Percentiles rank a stretch among this genome's conserved stretches.
Conservation (phyloP, 441 rosid genomes). For the Euphorbia celastroides region DNA sequence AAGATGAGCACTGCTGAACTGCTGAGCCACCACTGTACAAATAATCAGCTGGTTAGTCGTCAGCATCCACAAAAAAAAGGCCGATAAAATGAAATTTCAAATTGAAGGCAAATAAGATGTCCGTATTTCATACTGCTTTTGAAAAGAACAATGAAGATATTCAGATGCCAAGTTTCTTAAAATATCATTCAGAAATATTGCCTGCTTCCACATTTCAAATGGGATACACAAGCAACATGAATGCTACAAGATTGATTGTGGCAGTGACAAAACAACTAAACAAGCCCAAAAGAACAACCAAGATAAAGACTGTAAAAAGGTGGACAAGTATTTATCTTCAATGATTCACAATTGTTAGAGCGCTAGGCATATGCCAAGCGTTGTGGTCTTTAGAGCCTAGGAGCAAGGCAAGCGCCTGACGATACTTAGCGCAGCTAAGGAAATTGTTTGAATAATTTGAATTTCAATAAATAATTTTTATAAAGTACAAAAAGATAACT, state of each 20-base stretch:
- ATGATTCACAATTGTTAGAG: no score
- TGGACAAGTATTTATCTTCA: not conserved
- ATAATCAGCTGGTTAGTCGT: not conserved
- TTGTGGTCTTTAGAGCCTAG: no score
- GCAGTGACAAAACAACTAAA: not conserved
- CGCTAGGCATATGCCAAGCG: no score
- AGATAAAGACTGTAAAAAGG: not conserved
- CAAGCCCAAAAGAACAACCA: not conserved
- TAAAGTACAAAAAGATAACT: no score
- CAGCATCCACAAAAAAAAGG: not conserved
- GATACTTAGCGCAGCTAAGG: no score
- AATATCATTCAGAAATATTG: not conserved
- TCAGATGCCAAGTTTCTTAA: not conserved
- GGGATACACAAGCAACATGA: not conserved
- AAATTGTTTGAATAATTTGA: no score
- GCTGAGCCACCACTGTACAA: slow-evolving; percentile 39
- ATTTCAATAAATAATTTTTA: no score
- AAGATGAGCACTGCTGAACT: slow-evolving; percentile 49
- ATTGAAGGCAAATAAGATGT: not conserved
- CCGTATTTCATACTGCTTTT: slow-evolving; percentile 2
- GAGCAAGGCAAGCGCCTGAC: no score
- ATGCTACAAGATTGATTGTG: not conserved
- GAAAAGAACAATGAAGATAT: not conserved
- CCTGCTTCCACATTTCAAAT: not conserved
- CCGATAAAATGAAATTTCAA: not conserved